Evolutionary conservation across 768 basidiomycete genomes (phyloP), one percentile per base, ranked within the genome.

Genomic region (Lanmaoa pseudosensibilis): DNA sequence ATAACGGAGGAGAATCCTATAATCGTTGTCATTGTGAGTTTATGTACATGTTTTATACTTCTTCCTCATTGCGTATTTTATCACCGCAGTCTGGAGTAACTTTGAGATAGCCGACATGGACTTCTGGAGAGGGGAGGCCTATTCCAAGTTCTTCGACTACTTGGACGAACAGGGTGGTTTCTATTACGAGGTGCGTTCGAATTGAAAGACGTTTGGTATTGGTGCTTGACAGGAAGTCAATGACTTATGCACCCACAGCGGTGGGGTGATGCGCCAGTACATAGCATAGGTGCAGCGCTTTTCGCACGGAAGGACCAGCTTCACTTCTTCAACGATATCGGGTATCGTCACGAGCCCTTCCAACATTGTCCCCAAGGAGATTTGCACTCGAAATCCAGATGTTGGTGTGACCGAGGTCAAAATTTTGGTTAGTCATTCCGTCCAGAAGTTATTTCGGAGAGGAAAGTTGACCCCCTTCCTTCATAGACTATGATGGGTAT

Each of bases 21-120:
- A 92, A 91, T 68, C 73, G 80, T n/a, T 92, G 90, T 66, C 88
- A 90, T 59, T 90, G 86, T 88, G 61, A 58, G 84, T 77, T 44
- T 74, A 52, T 37, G 36, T 41, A 40, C 44, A 30, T 21, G 12
- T 38, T 5, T 27, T 39, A 9, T 21, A 13, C 21, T 18, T 37
- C 36, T 16, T 38, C 19, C 43, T 56, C 49, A 45, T 27, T 13
- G 12, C 3, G 7, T 39, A 40, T 50, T 10, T 23, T 71, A 64
- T 73, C 71, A 72, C 66, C 75, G 75, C 58, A 84, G 83, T 84
- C 72, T 84, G 83, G 83, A 80, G 77, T 54, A 84, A 85, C 59
- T 94, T 94, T 59, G 91, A 90, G 73, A 96, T 98, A 56, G 93
- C 84, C 4, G 84, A 87, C 65, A 84, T 97, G 78, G 85, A 92